Conservation (phyloP, 331 rosid genomes). For the Spiraea crenata region DNA sequence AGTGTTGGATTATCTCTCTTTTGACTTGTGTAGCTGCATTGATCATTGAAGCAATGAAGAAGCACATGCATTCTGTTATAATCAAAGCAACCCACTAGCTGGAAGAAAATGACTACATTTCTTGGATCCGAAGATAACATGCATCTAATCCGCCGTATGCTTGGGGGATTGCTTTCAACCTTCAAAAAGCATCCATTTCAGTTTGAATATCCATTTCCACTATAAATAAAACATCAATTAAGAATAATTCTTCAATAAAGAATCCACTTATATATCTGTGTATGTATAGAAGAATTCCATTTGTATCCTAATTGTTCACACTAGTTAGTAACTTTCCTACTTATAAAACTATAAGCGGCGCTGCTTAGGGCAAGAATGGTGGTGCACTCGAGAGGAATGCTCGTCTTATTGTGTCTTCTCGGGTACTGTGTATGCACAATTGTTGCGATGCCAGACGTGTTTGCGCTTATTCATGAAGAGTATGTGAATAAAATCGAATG, state of each 20-base stretch:
- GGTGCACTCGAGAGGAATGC: conserved; percentile 64
- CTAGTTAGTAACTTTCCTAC: not conserved
- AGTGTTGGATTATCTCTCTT: not conserved
- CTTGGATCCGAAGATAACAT: not conserved
- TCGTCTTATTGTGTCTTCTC: conserved; percentile 39
- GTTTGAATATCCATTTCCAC: not conserved
- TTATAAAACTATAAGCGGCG: not conserved
- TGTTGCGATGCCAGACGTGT: conserved; percentile 18
- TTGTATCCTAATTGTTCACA: not conserved
- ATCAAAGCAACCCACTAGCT: not conserved
- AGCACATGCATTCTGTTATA: too few relatives aligned
- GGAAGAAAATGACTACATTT: not conserved
- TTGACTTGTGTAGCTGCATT: not conserved
- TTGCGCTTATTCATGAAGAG: conserved; percentile 30
- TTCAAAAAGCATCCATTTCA: not conserved
- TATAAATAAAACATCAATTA: conserved; percentile 10
- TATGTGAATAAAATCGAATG: conserved; percentile 25
- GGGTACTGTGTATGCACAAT: conserved; percentile 28
- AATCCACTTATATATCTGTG: conserved; percentile 19
- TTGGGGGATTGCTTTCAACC: not conserved
- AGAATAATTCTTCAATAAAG: conserved; percentile 18
- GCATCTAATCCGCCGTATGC: not conserved
- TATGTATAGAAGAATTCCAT: conserved; percentile 27
- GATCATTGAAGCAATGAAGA: not conserved
- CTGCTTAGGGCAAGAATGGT: conserved; percentile 24